Evolutionary conservation across 139 green algal genomes (phyloP).

Genomic region (Micractinium conductrix): DNA sequence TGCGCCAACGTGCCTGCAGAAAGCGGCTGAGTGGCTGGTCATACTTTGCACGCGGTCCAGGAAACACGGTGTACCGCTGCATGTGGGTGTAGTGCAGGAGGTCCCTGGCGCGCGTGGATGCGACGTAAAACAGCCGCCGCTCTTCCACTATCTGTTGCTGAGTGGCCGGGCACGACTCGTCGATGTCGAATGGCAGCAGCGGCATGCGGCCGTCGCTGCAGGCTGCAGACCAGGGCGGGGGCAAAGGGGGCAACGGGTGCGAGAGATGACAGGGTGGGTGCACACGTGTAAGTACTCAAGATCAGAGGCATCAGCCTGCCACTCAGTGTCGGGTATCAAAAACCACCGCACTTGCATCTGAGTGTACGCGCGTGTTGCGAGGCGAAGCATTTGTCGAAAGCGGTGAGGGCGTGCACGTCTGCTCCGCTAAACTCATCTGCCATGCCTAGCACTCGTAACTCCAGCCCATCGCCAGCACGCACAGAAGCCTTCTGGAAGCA

Average conservation of each 20-base stretch:
- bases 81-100: conserved; percentile 5
- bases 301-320: background rate
- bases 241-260: too few relatives aligned
- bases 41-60: background rate
- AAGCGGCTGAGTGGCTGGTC: background rate
- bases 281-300: too few relatives aligned
- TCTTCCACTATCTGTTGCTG: conserved; percentile 5
- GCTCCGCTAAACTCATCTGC: too few relatives aligned
- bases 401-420: too few relatives aligned
- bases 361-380: too few relatives aligned
- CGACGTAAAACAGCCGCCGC: conserved; percentile 35
- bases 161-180: too few relatives aligned
- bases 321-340: background rate
- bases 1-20: too few relatives aligned
- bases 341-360: too few relatives aligned
- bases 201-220: conserved; percentile 14
- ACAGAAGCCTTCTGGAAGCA: background rate
- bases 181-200: background rate
- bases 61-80: background rate
- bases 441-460: background rate
- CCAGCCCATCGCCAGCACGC: background rate
- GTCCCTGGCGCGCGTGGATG: conserved; percentile 28
- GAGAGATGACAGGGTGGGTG: too few relatives aligned
- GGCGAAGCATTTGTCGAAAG: background rate
- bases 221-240: background rate